These are phyloP conservation scores for Erodium texanum DNA, from an alignment of 441 rosid species.

Conservation along the genomic window DNA sequence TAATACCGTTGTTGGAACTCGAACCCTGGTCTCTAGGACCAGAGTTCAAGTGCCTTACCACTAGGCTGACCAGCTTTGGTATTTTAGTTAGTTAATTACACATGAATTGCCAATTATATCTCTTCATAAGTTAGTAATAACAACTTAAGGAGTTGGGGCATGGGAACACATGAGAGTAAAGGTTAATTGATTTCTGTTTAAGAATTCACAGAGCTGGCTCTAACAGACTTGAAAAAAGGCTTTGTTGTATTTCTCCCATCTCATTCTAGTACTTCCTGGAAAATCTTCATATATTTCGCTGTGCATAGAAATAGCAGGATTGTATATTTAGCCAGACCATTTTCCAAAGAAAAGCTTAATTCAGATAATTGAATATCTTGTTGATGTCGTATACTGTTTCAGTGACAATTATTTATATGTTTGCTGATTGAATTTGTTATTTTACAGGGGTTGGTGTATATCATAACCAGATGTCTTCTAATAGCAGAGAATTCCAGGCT, in stretches of 20 bases:
- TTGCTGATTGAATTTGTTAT: conserved; percentile 18
- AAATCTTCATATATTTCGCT: neutral
- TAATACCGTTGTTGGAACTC: too few relatives aligned
- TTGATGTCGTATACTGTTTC: neutral
- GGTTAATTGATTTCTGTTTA: neutral
- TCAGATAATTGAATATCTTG: neutral
- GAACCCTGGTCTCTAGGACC: too few relatives aligned
- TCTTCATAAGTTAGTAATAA: neutral
- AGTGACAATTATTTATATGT: neutral
- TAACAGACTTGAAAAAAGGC: neutral
- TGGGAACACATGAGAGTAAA: neutral
- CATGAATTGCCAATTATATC: neutral
- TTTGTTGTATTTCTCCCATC: neutral
- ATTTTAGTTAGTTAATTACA: too few relatives aligned
- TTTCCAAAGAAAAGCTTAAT: neutral
- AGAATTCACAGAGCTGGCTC: neutral
- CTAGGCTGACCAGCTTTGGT: too few relatives aligned
- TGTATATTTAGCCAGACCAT: neutral
- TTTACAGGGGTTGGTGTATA: conserved; percentile 50
- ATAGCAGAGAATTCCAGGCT: conserved; percentile 41
- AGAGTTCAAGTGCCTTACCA: too few relatives aligned
- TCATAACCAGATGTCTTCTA: conserved; percentile 41
- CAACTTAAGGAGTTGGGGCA: neutral
- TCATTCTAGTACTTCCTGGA: neutral
- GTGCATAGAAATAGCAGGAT: neutral